phyloP scores from a whole-genome alignment of 202 grass and related monocot species.

The Setaria italica region DNA sequence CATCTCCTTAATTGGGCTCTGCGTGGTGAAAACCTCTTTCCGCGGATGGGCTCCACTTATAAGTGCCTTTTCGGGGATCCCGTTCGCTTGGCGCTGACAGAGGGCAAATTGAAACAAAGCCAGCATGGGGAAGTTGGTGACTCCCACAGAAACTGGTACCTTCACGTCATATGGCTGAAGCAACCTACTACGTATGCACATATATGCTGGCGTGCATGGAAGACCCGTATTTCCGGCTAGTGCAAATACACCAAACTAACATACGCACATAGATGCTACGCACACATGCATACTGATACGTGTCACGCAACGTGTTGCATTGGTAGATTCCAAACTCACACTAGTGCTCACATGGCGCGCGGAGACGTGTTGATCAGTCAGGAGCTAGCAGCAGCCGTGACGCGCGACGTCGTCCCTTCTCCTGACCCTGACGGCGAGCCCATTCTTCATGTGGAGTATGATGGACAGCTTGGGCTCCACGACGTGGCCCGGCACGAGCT shows the following conservation, averaged over 20 bases:
- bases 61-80: too few species aligned
- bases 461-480: conserved; percentile 72
- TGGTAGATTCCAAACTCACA: too few species aligned
- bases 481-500: conserved; percentile 53
- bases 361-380: not conserved
- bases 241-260: not conserved
- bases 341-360: not conserved
- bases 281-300: not conserved
- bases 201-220: not conserved
- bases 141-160: too few species aligned
- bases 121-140: too few species aligned
- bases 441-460: conserved; percentile 80
- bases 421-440: conserved; percentile 59
- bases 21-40: too few species aligned
- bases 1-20: too few species aligned
- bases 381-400: conserved; percentile 16
- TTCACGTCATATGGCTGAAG: not conserved
- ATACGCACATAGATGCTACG: not conserved
- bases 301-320: not conserved
- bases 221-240: too few species aligned
- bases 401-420: conserved; percentile 9
- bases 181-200: too few species aligned
- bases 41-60: too few species aligned
- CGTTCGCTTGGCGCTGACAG: too few species aligned
- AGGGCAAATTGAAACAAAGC: too few species aligned